Base-by-base conservation (phyloP, 2,329 filamentous ascomycete species). In the Alternaria angustiovoidea region DNA sequence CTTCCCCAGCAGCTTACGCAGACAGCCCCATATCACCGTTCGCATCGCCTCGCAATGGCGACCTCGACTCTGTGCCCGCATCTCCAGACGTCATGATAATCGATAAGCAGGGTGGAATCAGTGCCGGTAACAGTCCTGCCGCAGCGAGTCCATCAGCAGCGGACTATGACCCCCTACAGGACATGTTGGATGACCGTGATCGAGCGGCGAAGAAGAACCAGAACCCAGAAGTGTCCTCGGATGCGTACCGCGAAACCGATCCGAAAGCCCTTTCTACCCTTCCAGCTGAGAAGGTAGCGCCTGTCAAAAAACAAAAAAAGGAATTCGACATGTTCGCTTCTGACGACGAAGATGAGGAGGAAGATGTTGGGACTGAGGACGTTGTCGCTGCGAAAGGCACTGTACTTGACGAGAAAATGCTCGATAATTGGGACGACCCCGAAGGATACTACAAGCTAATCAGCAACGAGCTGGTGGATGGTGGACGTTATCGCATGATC, bases 371-470 rank as follows among this genome's bases (percentile, higher is more conserved):
- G 82, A 64, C 91, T 94, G 66, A 67, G 43, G 58, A 65, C 8
- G 59, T 63, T 24, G 61, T 57, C n/a, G 46, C 57, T 16, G 56
- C 65, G 2, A 75, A 75, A 55, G 73, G 72, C 48, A 72, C 68
- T 16, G 66, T 75, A 9, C 76, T 89, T 32, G 86, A 89, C 70
- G 89, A 91, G 64, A 92, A 90, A 63, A 90, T 96, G 78, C 87
- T 97, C 53, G 94, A 98, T 73, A 94, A 96, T 61, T 92, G 89
- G 89, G 94, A 96, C 74, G 95, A 98, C 75, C 89, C 91, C 53
- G 93, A 99, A 73, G 95, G 94, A 6, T 98, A 98, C 77, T 99
- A 98, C 84, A 96, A 95, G 79, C 89, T 97, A 59, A 93, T 96
- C 58, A 88, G 93, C 41, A 94, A 94, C 73, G 95, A 99, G 81